A percentile compares a stretch with the other conserved stretches of the same genome.
Evolutionary conservation across 2,329 filamentous ascomycete species (phyloP).

Genomic region (Dothideomycetes sp.): DNA sequence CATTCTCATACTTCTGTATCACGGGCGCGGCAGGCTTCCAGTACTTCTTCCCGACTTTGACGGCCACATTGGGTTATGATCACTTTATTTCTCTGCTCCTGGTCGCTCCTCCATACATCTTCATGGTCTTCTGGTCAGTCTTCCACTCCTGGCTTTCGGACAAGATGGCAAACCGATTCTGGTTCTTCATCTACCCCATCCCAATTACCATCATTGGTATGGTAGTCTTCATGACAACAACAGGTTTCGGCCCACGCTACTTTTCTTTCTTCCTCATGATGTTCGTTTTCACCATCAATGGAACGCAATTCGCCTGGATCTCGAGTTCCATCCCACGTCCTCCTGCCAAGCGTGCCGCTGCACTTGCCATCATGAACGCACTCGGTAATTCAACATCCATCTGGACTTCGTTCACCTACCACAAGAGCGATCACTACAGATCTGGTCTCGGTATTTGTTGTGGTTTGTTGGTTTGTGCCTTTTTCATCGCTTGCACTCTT

Average conservation of each 20-base stretch:
- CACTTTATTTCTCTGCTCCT: constrained; percentile 42
- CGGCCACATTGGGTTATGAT: constrained; percentile 35
- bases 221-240: constrained; percentile 46
- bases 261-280: constrained; percentile 48
- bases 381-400: constrained; percentile 61
- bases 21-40: constrained; percentile 45
- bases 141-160: constrained; percentile 39
- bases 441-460: constrained; percentile 28
- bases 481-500: constrained; percentile 22
- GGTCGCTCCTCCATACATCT: constrained; percentile 45
- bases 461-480: constrained; percentile 22
- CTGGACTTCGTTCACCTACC: constrained; percentile 40
- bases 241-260: constrained; percentile 45
- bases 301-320: constrained; percentile 64
- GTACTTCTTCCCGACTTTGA: constrained; percentile 49
- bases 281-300: constrained; percentile 48
- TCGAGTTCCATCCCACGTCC: constrained; percentile 66
- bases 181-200: constrained; percentile 46
- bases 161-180: constrained; percentile 38
- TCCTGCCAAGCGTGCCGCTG: constrained; percentile 63
- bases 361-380: constrained; percentile 67
- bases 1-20: constrained; percentile 41
- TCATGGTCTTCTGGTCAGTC: constrained; percentile 43
- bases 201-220: constrained; percentile 43
- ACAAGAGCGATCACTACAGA: constrained; percentile 21